Evolutionary conservation across 2,329 filamentous ascomycete genomes (phyloP).

Genomic region (Sodiomyces alkalinus): DNA sequence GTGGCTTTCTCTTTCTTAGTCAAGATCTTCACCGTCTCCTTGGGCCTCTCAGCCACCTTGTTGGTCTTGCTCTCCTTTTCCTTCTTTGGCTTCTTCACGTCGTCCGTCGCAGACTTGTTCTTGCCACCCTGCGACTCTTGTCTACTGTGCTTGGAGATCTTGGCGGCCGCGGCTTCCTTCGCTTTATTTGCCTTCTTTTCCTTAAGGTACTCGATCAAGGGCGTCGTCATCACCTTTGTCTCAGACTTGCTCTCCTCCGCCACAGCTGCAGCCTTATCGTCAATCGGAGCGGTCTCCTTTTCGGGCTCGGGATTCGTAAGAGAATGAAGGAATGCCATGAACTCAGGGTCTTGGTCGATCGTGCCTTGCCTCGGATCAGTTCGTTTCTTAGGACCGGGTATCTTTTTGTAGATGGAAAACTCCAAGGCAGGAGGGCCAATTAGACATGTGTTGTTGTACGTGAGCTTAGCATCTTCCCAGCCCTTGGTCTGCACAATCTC

Average conservation of each 20-base stretch:
- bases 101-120: conserved; percentile 17
- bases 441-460: conserved; percentile 54
- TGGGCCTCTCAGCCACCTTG: conserved; percentile 33
- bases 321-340: conserved; percentile 80
- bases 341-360: conserved; percentile 92
- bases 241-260: conserved; percentile 37
- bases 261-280: conserved; percentile 27
- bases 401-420: conserved; percentile 69
- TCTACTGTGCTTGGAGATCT: conserved; percentile 38
- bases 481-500: conserved; percentile 51
- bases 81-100: conserved; percentile 48
- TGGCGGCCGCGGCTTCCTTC: conserved; percentile 40
- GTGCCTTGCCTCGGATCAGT: conserved; percentile 79
- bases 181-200: conserved; percentile 76
- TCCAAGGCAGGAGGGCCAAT: conserved; percentile 69
- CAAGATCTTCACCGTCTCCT: conserved; percentile 47
- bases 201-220: conserved; percentile 75
- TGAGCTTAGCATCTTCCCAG: conserved; percentile 74
- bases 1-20: conserved; percentile 45
- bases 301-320: conserved; percentile 53
- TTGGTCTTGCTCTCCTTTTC: conserved; percentile 43
- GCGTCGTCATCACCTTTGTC: conserved; percentile 61
- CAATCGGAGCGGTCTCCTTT: conserved; percentile 29
- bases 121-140: conserved; percentile 38
- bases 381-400: conserved; percentile 58